Evolutionary conservation across 2,329 filamentous ascomycete species (phyloP).

Genomic region (Eutypa lata): DNA sequence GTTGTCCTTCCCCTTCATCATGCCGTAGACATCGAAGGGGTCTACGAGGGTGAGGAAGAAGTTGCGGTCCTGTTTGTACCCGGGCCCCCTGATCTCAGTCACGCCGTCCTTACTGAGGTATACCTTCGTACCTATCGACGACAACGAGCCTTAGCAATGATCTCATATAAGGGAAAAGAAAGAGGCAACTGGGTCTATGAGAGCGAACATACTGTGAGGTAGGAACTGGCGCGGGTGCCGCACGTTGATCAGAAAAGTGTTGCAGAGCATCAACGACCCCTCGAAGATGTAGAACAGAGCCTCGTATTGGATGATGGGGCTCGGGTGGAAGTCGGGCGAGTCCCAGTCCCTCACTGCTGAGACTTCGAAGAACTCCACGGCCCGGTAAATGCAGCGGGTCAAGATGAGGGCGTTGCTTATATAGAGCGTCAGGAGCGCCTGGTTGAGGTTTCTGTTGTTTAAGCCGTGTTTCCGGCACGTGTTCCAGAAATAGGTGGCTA

Average conservation of each 20-base stretch:
- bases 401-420: constrained; percentile 46
- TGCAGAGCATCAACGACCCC: constrained; percentile 48
- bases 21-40: constrained; percentile 36
- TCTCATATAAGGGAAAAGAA: background rate
- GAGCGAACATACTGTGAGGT: constrained; percentile 30
- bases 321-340: constrained; percentile 36
- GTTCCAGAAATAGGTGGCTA: constrained; percentile 48
- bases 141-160: background rate
- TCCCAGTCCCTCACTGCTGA: constrained; percentile 34
- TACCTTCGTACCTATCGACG: constrained; percentile 35
- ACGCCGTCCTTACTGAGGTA: constrained; percentile 49
- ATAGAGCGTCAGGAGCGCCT: constrained; percentile 48
- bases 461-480: constrained; percentile 37
- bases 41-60: constrained; percentile 40
- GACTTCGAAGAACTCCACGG: constrained; percentile 57
- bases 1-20: constrained; percentile 30
- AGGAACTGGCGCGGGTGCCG: constrained; percentile 50
- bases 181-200: background rate
- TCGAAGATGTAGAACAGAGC: constrained; percentile 61
- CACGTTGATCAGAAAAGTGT: constrained; percentile 47
- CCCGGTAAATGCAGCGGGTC: constrained; percentile 53
- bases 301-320: constrained; percentile 51
- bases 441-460: constrained; percentile 27
- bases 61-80: constrained; percentile 45
- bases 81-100: constrained; percentile 46